A percentile compares a stretch with the other conserved stretches of the same genome.
phyloP scores from a whole-genome alignment of 2,329 filamentous ascomycete genomes.

The Cordyceps cicadae region DNA sequence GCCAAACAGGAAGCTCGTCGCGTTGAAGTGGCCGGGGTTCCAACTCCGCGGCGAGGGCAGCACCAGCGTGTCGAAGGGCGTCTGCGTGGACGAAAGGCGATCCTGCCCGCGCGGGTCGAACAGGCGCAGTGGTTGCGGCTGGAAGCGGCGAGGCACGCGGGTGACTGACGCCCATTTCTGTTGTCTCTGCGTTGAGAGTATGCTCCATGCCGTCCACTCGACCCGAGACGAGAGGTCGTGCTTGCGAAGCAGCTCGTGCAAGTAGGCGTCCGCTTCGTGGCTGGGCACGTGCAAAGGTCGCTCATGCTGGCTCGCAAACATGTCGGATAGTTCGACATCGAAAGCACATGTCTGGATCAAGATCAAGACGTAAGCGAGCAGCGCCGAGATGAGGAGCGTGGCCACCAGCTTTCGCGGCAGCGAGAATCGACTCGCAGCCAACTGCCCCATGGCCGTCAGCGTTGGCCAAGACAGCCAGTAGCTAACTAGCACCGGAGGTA shows the following conservation, averaged over 20 bases:
- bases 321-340: neutral
- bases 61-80: conserved; percentile 17
- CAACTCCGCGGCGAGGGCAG: conserved; percentile 26
- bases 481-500: neutral
- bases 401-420: neutral
- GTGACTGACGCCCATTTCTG: conserved; percentile 1
- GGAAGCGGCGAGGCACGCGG: neutral
- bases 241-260: neutral
- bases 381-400: neutral
- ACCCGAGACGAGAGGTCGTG: neutral
- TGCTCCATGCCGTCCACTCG: conserved; percentile 7
- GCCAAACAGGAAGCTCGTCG: conserved; percentile 34
- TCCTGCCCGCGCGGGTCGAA: neutral
- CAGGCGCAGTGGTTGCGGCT: neutral
- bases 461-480: neutral
- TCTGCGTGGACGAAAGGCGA: neutral
- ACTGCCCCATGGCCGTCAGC: neutral
- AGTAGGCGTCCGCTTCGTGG: neutral
- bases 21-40: conserved; percentile 27
- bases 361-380: neutral
- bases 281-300: neutral
- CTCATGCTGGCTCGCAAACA: neutral
- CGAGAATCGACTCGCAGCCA: conserved; percentile 1
- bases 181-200: neutral
- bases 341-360: neutral